These are phyloP conservation scores for Moesziomyces parantarcticus DNA, from an alignment of 1,284 basidiomycete species.

Conservation along the genomic window DNA sequence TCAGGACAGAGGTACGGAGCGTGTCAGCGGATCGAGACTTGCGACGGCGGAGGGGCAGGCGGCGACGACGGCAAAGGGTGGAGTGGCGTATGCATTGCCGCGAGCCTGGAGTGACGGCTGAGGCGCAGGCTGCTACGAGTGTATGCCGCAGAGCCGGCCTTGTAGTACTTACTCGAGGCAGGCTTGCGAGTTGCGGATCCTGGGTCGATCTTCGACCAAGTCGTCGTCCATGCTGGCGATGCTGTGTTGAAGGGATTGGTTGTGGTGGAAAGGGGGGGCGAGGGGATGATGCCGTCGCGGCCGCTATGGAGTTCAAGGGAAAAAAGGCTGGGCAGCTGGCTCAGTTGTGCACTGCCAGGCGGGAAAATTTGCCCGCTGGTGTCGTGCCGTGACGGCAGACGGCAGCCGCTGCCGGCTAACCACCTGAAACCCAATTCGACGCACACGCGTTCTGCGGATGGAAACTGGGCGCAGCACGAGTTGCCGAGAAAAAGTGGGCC, in stretches of 20 bases:
- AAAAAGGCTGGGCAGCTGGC: no score
- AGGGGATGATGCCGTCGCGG: background rate
- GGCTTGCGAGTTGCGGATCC: conserved; percentile 46
- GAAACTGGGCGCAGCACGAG: background rate
- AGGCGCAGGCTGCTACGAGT: no score
- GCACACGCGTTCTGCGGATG: background rate
- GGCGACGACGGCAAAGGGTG: conserved; percentile 5
- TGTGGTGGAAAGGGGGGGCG: conserved; percentile 6
- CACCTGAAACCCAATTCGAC: background rate
- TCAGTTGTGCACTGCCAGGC: no score
- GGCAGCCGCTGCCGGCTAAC: conserved; percentile 9
- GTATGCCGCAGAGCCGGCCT: no score
- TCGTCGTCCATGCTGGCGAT: conserved; percentile 37
- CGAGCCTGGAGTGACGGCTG: background rate
- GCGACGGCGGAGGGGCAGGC: conserved; percentile 1
- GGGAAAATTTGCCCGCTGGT: background rate
- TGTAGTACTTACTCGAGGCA: conserved; percentile 40
- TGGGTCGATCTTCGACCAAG: conserved; percentile 23
- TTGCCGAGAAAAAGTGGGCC: background rate
- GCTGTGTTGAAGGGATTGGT: conserved; percentile 13
- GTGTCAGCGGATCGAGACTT: conserved; percentile 9
- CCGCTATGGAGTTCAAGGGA: no score
- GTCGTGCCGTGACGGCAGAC: background rate
- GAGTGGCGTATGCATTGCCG: conserved; percentile 41
- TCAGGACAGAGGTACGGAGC: no score